phyloP scores from a whole-genome alignment of 495 filamentous ascomycete species.

The Lepidopterella palustris region DNA sequence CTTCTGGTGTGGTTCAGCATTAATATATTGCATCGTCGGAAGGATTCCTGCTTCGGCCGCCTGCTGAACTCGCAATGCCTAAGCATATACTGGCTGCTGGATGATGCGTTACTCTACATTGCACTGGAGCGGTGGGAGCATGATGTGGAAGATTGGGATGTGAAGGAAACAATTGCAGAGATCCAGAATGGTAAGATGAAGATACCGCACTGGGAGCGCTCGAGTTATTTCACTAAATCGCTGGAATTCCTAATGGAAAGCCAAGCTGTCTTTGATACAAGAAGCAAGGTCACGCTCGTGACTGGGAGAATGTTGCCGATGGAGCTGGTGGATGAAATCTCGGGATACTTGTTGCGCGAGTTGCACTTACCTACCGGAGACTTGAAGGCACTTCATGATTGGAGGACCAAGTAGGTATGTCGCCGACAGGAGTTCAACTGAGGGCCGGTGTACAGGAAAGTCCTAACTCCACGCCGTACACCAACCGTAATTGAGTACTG shows the following conservation, averaged over 20 bases:
- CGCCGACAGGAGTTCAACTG: too few species aligned
- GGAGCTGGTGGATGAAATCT: not conserved
- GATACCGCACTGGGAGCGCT: not conserved
- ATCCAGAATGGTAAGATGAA: not conserved
- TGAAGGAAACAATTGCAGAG: not conserved
- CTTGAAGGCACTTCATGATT: not conserved
- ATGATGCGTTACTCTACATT: not conserved
- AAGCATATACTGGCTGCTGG: not conserved
- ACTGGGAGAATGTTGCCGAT: not conserved
- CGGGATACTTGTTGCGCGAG: not conserved
- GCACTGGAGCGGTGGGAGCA: not conserved
- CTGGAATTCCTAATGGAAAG: not conserved
- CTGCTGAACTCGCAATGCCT: not conserved
- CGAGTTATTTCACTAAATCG: not conserved
- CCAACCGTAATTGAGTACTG: too few species aligned
- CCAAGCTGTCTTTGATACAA: not conserved
- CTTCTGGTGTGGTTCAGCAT: constrained; percentile 1
- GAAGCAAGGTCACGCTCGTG: not conserved
- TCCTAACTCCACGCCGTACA: too few species aligned
- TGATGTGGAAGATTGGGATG: not conserved
- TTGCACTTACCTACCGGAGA: not conserved
- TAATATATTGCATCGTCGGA: not conserved
- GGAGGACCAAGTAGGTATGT: not conserved
- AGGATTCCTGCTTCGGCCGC: not conserved
- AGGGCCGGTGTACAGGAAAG: too few species aligned